Percentiles rank a stretch among this genome's conserved stretches.
These are phyloP conservation scores for Penicillium griseofulvum DNA, from an alignment of 2,329 filamentous ascomycete species.

Conservation along the genomic window DNA sequence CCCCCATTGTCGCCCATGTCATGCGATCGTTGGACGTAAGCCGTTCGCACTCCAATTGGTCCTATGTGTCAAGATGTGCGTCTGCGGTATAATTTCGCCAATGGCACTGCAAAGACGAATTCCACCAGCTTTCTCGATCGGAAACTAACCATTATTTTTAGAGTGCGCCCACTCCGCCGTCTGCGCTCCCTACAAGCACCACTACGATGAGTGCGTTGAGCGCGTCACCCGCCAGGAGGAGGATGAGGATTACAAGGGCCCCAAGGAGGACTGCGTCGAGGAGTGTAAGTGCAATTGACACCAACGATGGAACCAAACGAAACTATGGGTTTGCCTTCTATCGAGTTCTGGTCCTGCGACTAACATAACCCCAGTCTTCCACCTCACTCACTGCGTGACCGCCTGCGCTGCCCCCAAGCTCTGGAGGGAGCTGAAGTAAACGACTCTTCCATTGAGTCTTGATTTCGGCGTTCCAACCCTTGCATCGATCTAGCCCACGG, in stretches of 20 bases:
- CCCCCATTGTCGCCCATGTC: background rate
- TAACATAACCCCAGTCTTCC: constrained; percentile 72
- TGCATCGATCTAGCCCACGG: constrained; percentile 9
- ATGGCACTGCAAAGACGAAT: constrained; percentile 16
- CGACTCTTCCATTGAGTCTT: constrained; percentile 13
- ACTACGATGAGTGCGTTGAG: constrained; percentile 97
- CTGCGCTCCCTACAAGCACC: constrained; percentile 89
- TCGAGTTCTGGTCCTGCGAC: background rate
- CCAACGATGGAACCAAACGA: background rate
- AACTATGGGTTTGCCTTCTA: background rate
- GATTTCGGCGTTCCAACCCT: constrained; percentile 15
- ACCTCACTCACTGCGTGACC: constrained; percentile 92
- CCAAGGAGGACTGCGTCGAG: constrained; percentile 95
- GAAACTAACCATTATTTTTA: constrained; percentile 41
- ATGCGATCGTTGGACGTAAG: background rate
- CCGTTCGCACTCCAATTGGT: constrained; percentile 3
- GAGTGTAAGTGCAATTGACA: constrained; percentile 72
- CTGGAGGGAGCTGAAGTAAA: constrained; percentile 88
- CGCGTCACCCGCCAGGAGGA: constrained; percentile 72
- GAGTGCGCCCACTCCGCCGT: constrained; percentile 85
- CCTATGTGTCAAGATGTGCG: constrained; percentile 1
- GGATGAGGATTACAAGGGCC: constrained; percentile 66
- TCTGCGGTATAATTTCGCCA: constrained; percentile 7
- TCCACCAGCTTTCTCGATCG: background rate
- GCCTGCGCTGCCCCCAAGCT: constrained; percentile 95